Base-by-base conservation (phyloP, 1,284 basidiomycete genomes). In the Fomes fomentarius region DNA sequence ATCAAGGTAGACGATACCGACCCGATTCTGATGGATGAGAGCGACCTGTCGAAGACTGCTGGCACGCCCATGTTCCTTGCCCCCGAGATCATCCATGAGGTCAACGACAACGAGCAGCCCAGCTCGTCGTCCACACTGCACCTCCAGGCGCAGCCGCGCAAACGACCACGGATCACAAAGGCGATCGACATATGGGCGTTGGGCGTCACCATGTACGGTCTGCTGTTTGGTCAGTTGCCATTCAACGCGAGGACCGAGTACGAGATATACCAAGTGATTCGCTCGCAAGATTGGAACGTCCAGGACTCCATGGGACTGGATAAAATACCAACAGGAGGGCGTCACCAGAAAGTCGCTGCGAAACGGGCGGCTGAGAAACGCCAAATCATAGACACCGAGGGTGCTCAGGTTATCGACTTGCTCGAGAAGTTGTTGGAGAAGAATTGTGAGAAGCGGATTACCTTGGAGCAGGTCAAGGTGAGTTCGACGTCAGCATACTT, bases 151-250 rank as follows among this genome's bases (percentile, higher is more conserved):
- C 43, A 46, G 21, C 61, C 17, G 52, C 68, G 67, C 19, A 74
- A 72, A 48, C 80, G 87, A 21, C 87, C 86, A 2, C 80, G 82
- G 1, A 91, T 99, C 60, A 96, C 95, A 33, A 95, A 96, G 69
- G 90, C 94, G 4, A 97, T 99, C 69, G 97, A 99, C 67, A 85
- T 99, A n/a, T 99, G 96, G 96, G 96, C 97, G 0, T 82, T 99
- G 8, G 97, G 97, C n/a, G 91, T 98, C 31, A 99, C 97, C 1
- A 77, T 98, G 12, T 99, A 95, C 74, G 97, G 95, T 67, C 82
- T 99, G 40, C 80, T 98, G 1, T 98, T 98, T 64, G 97, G 94
- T 22, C 76, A 76, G 50, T 81, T 87, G 7, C 93, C 93, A 1
- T 94, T 68, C 81, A 83, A 44, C 78, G 87, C 74, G 63, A 82